Conservation (phyloP, 768 basidiomycete species). For the Tremella yokohamensis region DNA sequence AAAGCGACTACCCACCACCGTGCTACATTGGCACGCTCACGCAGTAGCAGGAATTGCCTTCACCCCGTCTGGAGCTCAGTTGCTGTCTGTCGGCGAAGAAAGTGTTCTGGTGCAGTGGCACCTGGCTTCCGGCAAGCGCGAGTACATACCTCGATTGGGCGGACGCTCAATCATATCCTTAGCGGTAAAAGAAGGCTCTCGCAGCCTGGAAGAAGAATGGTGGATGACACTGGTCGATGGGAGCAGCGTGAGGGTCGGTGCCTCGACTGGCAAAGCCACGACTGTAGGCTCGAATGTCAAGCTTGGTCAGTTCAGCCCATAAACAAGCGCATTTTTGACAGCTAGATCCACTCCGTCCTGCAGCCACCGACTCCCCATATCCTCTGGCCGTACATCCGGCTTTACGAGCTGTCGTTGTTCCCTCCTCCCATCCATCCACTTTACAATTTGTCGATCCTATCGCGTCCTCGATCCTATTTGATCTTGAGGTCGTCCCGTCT, state of each 20-base stretch:
- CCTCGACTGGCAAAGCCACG: constrained; percentile 67
- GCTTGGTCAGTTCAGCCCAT: constrained; percentile 52
- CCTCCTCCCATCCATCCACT: constrained; percentile 93
- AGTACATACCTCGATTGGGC: constrained; percentile 88
- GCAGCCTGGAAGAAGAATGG: constrained; percentile 71
- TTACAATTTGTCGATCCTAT: constrained; percentile 81
- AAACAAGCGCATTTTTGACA: constrained; percentile 57
- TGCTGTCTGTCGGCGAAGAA: constrained; percentile 92
- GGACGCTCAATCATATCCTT: constrained; percentile 71
- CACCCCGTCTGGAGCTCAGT: constrained; percentile 82
- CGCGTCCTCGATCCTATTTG: constrained; percentile 67
- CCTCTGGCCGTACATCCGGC: constrained; percentile 74
- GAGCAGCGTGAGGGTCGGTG: constrained; percentile 68
- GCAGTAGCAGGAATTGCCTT: constrained; percentile 81
- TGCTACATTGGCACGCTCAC: constrained; percentile 96
- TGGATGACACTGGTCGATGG: constrained; percentile 78
- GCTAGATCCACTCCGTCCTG: constrained; percentile 64
- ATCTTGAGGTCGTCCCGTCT: constrained; percentile 88
- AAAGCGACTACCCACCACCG: constrained; percentile 76
- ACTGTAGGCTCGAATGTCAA: constrained; percentile 55
- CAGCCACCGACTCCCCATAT: constrained; percentile 37
- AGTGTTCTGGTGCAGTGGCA: constrained; percentile 97
- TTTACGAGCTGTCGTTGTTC: constrained; percentile 75
- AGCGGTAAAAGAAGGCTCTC: constrained; percentile 52
- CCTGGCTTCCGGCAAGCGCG: constrained; percentile 76